A percentile compares a stretch with the other conserved stretches of the same genome.
Conservation (phyloP, 2,329 filamentous ascomycete genomes). For the Fusarium citri region DNA sequence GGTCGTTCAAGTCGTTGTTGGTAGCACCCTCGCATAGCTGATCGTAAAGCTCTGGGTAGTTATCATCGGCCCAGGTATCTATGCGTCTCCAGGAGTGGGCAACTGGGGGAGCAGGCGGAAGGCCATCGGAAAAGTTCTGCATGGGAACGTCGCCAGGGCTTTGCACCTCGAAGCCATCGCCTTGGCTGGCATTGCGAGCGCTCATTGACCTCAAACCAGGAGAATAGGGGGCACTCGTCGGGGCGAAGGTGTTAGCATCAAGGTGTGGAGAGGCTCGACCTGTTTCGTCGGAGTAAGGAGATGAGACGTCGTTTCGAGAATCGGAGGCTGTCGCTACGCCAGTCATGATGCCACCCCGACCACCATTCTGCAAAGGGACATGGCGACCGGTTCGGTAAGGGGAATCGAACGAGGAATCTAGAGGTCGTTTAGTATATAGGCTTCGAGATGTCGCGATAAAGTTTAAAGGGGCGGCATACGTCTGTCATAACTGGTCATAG, state of each 20-base stretch:
- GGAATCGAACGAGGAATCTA: conserved; percentile 93
- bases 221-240: conserved; percentile 82
- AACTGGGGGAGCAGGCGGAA: conserved; percentile 89
- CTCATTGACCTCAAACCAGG: conserved; percentile 87
- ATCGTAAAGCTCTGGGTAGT: conserved; percentile 94
- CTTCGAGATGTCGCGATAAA: conserved; percentile 5
- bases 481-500: conserved; percentile 79
- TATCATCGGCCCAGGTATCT: conserved; percentile 91
- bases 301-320: conserved; percentile 85
- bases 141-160: conserved; percentile 89
- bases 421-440: conserved; percentile 32
- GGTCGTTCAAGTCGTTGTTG: conserved; percentile 92
- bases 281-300: conserved; percentile 80
- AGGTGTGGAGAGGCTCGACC: conserved; percentile 61
- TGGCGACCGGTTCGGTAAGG: conserved; percentile 92
- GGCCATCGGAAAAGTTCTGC: conserved; percentile 93
- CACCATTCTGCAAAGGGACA: conserved; percentile 85
- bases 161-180: conserved; percentile 76
- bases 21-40: conserved; percentile 94
- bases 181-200: conserved; percentile 72
- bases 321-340: conserved; percentile 91
- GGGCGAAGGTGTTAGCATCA: conserved; percentile 52
- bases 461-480: conserved; percentile 59
- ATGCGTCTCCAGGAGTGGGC: conserved; percentile 94
- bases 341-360: conserved; percentile 83